Evolutionary conservation across 225 moss, liverwort and hornwort genomes (phyloP).

Genomic region (Antitrichia curtipendula): DNA sequence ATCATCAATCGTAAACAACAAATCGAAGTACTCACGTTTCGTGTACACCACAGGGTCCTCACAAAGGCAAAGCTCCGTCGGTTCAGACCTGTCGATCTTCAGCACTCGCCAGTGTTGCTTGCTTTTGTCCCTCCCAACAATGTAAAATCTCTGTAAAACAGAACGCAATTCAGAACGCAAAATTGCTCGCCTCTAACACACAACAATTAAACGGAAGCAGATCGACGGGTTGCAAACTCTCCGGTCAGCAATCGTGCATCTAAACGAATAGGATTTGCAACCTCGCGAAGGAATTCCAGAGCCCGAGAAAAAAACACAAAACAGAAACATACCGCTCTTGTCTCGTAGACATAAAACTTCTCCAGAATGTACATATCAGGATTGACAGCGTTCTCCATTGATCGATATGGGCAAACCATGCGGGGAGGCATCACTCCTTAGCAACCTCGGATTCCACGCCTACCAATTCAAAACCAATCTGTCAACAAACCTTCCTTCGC

Average conservation of each 20-base stretch:
- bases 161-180: background rate
- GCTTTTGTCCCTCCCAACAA: conserved; percentile 79
- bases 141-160: conserved; percentile 52
- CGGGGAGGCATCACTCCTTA: background rate
- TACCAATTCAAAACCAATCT: background rate
- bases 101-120: conserved; percentile 82
- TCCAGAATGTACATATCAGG: conserved; percentile 44
- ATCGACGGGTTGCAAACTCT: background rate
- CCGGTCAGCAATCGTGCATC: background rate
- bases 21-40: conserved; percentile 42
- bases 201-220: background rate
- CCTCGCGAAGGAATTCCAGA: background rate
- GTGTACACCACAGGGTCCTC: conserved; percentile 84
- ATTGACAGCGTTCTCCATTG: conserved; percentile 19
- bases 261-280: background rate
- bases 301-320: background rate
- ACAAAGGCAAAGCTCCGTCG: conserved; percentile 53
- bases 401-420: background rate
- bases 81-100: conserved; percentile 79
- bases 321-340: conserved; percentile 39
- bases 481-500: background rate
- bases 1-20: conserved; percentile 51
- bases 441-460: background rate
- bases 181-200: background rate
- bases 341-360: conserved; percentile 65